Evolutionary conservation across 2,329 filamentous ascomycete genomes (phyloP).

Genomic region (Nemania abortiva): DNA sequence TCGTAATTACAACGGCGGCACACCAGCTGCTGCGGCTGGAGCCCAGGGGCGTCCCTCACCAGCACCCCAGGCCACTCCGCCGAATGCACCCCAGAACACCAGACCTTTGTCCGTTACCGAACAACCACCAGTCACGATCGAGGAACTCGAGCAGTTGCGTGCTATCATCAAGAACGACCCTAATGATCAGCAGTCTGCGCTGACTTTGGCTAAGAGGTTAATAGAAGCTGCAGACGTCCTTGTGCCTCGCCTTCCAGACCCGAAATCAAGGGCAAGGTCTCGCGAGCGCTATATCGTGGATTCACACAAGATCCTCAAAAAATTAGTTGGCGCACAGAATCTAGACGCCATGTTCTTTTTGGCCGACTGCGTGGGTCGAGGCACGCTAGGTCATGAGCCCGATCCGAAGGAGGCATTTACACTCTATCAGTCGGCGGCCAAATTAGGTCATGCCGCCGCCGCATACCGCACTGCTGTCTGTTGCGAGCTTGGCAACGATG

Average conservation of each 20-base stretch:
- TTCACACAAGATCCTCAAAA: conserved; percentile 91
- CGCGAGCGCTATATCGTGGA: conserved; percentile 88
- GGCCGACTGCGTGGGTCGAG: conserved; percentile 89
- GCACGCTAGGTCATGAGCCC: conserved; percentile 79
- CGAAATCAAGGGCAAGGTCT: conserved; percentile 77
- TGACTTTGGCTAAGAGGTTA: conserved; percentile 83
- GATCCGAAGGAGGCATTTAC: conserved; percentile 94
- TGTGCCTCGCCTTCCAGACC: conserved; percentile 72
- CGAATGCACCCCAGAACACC: conserved; percentile 41
- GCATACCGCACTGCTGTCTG: conserved; percentile 97
- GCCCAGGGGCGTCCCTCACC: conserved; percentile 56
- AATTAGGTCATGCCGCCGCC: conserved; percentile 84
- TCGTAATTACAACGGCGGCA: conserved; percentile 65
- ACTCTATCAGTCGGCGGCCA: conserved; percentile 93
- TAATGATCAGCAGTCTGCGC: conserved; percentile 75
- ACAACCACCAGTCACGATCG: conserved; percentile 74
- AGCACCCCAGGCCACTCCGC: conserved; percentile 40
- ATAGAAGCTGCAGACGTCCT: conserved; percentile 87
- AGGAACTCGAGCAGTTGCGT: conserved; percentile 82
- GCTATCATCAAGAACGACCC: conserved; percentile 77
- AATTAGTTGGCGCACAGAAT: conserved; percentile 79
- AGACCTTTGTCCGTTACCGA: conserved; percentile 50
- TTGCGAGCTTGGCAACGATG: conserved; percentile 95
- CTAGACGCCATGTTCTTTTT: conserved; percentile 92
- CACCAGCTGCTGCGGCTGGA: conserved; percentile 54